A percentile compares a stretch with the other conserved stretches of the same genome.
Conservation (phyloP, 2,329 filamentous ascomycete genomes). For the Beauveria varroae region DNA sequence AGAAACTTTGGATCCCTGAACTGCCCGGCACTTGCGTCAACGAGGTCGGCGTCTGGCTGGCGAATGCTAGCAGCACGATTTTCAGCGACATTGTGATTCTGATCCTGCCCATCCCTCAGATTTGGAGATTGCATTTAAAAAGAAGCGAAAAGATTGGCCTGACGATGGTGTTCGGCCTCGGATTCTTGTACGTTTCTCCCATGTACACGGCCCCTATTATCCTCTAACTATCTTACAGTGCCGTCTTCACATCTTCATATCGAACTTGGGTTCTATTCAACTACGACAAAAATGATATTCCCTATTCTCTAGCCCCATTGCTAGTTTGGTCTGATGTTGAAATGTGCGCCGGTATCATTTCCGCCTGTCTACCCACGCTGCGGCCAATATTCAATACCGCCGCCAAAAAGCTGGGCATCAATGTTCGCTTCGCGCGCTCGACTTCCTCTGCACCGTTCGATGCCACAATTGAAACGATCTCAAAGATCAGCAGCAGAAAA, state of each 20-base stretch:
- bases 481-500: conserved; percentile 7
- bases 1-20: conserved; percentile 39
- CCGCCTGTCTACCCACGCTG: conserved; percentile 45
- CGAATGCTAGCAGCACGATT: conserved; percentile 40
- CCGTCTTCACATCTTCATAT: conserved; percentile 41
- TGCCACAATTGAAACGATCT: conserved; percentile 2
- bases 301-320: conserved; percentile 38
- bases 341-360: conserved; percentile 42
- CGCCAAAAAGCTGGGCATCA: conserved; percentile 7
- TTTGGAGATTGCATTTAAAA: conserved; percentile 35
- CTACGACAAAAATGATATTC: conserved; percentile 31
- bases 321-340: conserved; percentile 43
- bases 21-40: conserved; percentile 41
- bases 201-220: not conserved
- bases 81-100: conserved; percentile 39
- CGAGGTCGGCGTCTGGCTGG: conserved; percentile 42
- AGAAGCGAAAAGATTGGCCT: conserved; percentile 35
- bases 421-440: not conserved
- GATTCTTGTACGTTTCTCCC: conserved; percentile 31
- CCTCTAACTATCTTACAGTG: conserved; percentile 20
- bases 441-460: not conserved
- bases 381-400: conserved; percentile 33
- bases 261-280: conserved; percentile 39
- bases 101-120: conserved; percentile 34
- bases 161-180: conserved; percentile 35